phyloP scores from a whole-genome alignment of 805 yeast species.

The Cyberlindnera subsufficiens region DNA sequence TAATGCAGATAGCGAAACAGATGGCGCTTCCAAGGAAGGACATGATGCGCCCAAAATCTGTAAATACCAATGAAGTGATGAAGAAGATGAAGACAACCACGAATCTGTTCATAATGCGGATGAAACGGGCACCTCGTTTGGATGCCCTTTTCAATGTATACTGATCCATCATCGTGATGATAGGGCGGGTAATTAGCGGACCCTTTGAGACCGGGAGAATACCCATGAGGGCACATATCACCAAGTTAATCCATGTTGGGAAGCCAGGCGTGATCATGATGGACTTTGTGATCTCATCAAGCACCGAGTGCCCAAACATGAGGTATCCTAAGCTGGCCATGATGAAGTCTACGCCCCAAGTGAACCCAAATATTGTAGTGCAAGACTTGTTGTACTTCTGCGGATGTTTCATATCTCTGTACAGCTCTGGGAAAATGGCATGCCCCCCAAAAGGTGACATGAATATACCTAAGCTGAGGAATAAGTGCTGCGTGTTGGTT shows the following conservation, averaged over 20 bases:
- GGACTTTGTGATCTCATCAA: conserved; percentile 75
- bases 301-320: conserved; percentile 70
- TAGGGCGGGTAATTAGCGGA: conserved; percentile 69
- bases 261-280: conserved; percentile 60
- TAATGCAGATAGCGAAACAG: conserved; percentile 67
- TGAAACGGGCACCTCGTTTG: background rate
- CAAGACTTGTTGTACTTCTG: conserved; percentile 47
- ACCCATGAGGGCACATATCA: conserved; percentile 45
- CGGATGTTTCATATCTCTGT: conserved; percentile 72
- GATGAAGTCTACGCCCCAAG: conserved; percentile 50
- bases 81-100: conserved; percentile 33
- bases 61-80: conserved; percentile 47
- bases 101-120: conserved; percentile 14
- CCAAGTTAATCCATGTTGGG: conserved; percentile 53
- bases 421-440: conserved; percentile 74
- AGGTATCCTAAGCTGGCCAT: conserved; percentile 65
- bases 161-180: conserved; percentile 55
- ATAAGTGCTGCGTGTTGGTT: conserved; percentile 28
- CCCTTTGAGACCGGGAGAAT: conserved; percentile 71
- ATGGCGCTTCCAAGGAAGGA: conserved; percentile 69
- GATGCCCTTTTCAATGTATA: conserved; percentile 7
- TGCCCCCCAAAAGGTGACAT: conserved; percentile 85
- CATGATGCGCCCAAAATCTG: conserved; percentile 69
- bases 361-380: conserved; percentile 49
- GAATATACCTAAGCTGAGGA: conserved; percentile 55